Evolutionary conservation across 2,329 filamentous ascomycete genomes (phyloP), one percentile per base, ranked within the genome.

Genomic region (Colletotrichum sp.): DNA sequence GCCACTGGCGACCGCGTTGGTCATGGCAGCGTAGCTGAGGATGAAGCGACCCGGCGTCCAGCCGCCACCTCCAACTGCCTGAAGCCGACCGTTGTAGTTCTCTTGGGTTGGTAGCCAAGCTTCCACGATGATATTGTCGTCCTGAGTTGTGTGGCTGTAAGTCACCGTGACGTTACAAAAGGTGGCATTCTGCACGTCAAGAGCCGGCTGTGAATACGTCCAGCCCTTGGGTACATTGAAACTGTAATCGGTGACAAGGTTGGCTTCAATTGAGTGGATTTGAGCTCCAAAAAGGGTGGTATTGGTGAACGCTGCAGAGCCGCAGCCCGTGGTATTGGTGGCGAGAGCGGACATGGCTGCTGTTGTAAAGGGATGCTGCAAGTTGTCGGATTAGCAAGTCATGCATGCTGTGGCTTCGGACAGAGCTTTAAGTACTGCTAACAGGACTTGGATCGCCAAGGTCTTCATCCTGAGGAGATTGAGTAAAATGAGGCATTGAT

Each of bases 21-120:
- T 43, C 64, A 66, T 66, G 0, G 39, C 36, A 6, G 36, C 16
- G 5, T 66, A 63, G 21, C 16, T 39, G 9, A 61, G 32, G 24
- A 21, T 26, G 28, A 30, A 48, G 18, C 57, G 52, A 0, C 32
- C 57, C 6, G 67, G 52, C 6, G 34, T 55, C 67, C 68, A 76
- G 15, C 78, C 79, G 28, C 78, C 77, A 16, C 78, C 78, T 7
- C 79, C 79, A 16, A 72, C 67, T 1, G 59, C 75, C 13, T 74
- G 65, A 55, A 79, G 72, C 15, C 76, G 67, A 0, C 63, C 71
- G 26, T 78, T 79, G 71, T 78, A 80, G 39, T 84, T 78, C 34
- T 72, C 67, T 30, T 61, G 0, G 4, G 72, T 61, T 6, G 78
- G 78, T 0, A 79, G 72, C 75, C 73, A 78, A 10, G 67, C 48